phyloP scores from a whole-genome alignment of 2,329 filamentous ascomycete genomes.

The Epichloe amarillans region DNA sequence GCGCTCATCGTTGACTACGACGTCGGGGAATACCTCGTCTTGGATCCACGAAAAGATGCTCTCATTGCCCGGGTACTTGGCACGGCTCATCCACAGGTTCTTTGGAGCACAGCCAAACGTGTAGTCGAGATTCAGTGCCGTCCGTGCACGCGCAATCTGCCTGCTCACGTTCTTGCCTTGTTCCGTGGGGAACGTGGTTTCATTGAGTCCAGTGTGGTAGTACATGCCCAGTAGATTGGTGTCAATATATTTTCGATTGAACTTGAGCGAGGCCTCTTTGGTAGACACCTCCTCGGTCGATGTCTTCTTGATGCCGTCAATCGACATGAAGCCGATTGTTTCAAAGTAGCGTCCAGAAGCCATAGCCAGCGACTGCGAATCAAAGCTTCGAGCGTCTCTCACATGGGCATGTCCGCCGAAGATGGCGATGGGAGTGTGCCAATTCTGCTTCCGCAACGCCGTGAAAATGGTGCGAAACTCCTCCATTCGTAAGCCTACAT shows the following conservation, averaged over 20 bases:
- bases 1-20: constrained; percentile 44
- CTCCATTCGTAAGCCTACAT: constrained; percentile 67
- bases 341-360: constrained; percentile 90
- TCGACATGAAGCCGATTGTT: constrained; percentile 86
- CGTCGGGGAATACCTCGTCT: constrained; percentile 56
- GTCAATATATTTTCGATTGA: constrained; percentile 77
- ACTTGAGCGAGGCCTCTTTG: constrained; percentile 35
- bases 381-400: constrained; percentile 69
- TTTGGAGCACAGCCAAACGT: constrained; percentile 72
- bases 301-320: constrained; percentile 45
- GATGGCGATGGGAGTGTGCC: constrained; percentile 77
- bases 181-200: constrained; percentile 60
- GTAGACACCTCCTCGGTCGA: constrained; percentile 15
- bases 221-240: constrained; percentile 80
- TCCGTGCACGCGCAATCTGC: constrained; percentile 56
- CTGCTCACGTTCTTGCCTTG: constrained; percentile 58
- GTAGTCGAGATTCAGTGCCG: constrained; percentile 57
- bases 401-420: constrained; percentile 89
- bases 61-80: constrained; percentile 55
- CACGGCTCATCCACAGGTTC: constrained; percentile 69
- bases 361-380: constrained; percentile 63
- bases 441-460: constrained; percentile 62
- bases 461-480: constrained; percentile 70
- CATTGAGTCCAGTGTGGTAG: constrained; percentile 64
- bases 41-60: constrained; percentile 78